Evolutionary conservation across 2,329 filamentous ascomycete species (phyloP).

Genomic region (Cladophialophora carrionii): DNA sequence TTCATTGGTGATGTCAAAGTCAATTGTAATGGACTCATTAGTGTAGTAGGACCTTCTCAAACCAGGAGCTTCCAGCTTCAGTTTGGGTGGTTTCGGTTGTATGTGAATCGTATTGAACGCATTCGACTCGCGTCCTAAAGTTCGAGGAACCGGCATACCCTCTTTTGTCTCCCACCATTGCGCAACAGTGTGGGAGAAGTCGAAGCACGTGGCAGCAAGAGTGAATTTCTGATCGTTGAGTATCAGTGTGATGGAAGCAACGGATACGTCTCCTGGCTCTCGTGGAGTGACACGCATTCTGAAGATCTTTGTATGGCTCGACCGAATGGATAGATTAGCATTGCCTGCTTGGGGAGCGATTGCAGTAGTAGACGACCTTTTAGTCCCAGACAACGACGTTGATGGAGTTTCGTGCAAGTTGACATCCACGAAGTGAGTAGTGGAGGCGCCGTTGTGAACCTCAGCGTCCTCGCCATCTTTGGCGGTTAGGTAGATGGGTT

Average conservation of each 20-base stretch:
- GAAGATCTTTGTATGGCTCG: slow-evolving; percentile 71
- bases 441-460: slow-evolving; percentile 32
- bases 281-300: slow-evolving; percentile 73
- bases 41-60: slow-evolving; percentile 77
- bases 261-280: slow-evolving; percentile 76
- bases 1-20: slow-evolving; percentile 73
- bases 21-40: slow-evolving; percentile 72
- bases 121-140: slow-evolving; percentile 52
- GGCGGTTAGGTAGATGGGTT: slow-evolving; percentile 48
- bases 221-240: slow-evolving; percentile 69
- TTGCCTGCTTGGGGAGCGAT: slow-evolving; percentile 56
- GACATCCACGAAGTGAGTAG: slow-evolving; percentile 42
- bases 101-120: slow-evolving; percentile 65
- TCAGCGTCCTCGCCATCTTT: slow-evolving; percentile 39
- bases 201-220: slow-evolving; percentile 66
- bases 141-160: slow-evolving; percentile 44
- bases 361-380: slow-evolving; percentile 44
- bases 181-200: slow-evolving; percentile 42
- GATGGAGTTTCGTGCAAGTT: slow-evolving; percentile 44
- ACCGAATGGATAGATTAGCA: slow-evolving; percentile 66
- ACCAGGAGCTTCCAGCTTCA: slow-evolving; percentile 71
- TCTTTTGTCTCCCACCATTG: slow-evolving; percentile 51
- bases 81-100: slow-evolving; percentile 86
- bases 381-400: slow-evolving; percentile 37
- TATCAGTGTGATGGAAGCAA: slow-evolving; percentile 64